A percentile compares a stretch with the other conserved stretches of the same genome.
These are phyloP conservation scores for Hirsutella minnesotensis DNA, from an alignment of 2,329 filamentous ascomycete genomes.

Conservation along the genomic window DNA sequence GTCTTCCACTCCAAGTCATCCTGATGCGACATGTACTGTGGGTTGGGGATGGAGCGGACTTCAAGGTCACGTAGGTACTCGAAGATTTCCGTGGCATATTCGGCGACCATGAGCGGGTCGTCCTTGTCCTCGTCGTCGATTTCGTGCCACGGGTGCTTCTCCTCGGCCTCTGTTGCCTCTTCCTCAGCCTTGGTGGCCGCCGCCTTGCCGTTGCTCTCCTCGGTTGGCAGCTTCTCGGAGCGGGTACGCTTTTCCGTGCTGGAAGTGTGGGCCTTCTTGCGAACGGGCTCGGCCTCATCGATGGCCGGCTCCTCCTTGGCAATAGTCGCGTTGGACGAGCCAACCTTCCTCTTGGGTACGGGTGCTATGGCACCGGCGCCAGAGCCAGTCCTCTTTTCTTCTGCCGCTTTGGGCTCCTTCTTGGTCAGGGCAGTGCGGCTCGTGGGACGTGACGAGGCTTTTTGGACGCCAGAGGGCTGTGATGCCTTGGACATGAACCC, in stretches of 20 bases:
- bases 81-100: constrained; percentile 95
- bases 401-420: constrained; percentile 56
- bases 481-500: constrained; percentile 69
- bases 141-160: constrained; percentile 31
- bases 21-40: constrained; percentile 90
- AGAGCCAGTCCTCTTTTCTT: constrained; percentile 61
- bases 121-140: constrained; percentile 81
- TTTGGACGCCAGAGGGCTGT: constrained; percentile 73
- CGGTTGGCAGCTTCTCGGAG: constrained; percentile 13
- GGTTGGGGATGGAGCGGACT: constrained; percentile 66
- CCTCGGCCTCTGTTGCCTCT: constrained; percentile 12
- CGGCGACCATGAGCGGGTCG: constrained; percentile 94
- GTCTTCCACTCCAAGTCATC: constrained; percentile 97
- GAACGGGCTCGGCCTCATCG: constrained; percentile 57
- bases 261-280: constrained; percentile 49
- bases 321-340: constrained; percentile 32
- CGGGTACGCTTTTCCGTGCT: constrained; percentile 37
- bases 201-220: constrained; percentile 11
- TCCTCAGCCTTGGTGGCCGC: constrained; percentile 13
- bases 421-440: constrained; percentile 49
- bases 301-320: constrained; percentile 44
- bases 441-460: constrained; percentile 44
- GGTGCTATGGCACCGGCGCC: constrained; percentile 56
- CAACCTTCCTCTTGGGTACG: constrained; percentile 55
- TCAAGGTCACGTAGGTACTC: constrained; percentile 89